These are phyloP conservation scores for Sanguinoderma infundibulare DNA, from an alignment of 1,284 basidiomycete species.

Conservation along the genomic window DNA sequence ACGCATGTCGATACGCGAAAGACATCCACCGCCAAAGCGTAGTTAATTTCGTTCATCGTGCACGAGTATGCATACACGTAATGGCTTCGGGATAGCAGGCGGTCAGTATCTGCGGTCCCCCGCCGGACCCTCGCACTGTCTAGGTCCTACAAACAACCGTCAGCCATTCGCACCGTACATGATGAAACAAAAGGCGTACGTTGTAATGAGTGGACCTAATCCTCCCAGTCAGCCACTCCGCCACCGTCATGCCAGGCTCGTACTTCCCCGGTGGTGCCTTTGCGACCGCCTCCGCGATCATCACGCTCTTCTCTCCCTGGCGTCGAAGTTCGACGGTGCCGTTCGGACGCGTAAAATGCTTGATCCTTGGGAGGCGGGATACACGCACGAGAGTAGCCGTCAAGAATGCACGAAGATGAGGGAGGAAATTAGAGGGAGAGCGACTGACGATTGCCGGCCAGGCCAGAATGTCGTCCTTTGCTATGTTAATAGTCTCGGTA, in stretches of 20 bases:
- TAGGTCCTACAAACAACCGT: constrained; percentile 15
- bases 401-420: no score
- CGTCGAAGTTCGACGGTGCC: constrained; percentile 32
- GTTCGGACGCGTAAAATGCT: constrained; percentile 41
- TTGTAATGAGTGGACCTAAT: constrained; percentile 26
- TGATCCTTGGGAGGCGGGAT: constrained; percentile 38
- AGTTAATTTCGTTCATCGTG: no score
- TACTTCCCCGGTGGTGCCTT: constrained; percentile 16
- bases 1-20: no score
- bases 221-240: constrained; percentile 35
- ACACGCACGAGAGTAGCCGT: background rate
- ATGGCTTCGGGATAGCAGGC: background rate
- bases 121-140: constrained; percentile 23
- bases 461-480: constrained; percentile 38
- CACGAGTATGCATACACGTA: no score
- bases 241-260: constrained; percentile 27
- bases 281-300: constrained; percentile 31
- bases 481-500: constrained; percentile 37
- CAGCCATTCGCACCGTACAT: background rate
- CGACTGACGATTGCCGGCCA: constrained; percentile 34
- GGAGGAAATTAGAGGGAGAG: no score
- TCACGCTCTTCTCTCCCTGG: constrained; percentile 27
- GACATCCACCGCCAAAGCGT: no score
- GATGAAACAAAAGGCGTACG: constrained; percentile 14
- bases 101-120: constrained; percentile 2